Evolutionary conservation across 139 green algal genomes (phyloP), one percentile per base, ranked within the genome.

Genomic region (Klebsormidium nitens): DNA sequence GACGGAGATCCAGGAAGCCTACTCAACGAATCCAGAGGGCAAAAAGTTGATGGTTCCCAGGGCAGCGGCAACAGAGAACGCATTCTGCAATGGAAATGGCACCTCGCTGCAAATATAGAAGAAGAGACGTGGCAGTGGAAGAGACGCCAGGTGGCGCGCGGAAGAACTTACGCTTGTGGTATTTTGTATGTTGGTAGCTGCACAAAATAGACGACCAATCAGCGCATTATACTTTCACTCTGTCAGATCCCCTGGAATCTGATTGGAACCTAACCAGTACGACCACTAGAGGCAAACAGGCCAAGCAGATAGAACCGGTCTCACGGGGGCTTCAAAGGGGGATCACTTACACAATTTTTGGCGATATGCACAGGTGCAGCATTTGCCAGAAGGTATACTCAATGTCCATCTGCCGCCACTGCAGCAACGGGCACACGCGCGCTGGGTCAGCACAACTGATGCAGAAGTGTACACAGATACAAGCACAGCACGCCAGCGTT

Each of bases 331-430:
- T n/a, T n/a, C n/a, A n/a, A n/a, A n/a, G n/a, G n/a, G n/a, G n/a
- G n/a, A n/a, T n/a, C n/a, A n/a, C 40, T 59, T 61, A 96, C 85
- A 89, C 90, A 76, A 88, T 95, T 65, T 95, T 95, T 34, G 93
- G 93, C 2, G 91, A 89, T 2, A 90, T 77, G 74, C 86, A 90
- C 17, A 98, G 84, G 80, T 97, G 90, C 64, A 91, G 66, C 90
- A 98, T 97, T 32, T 95, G 80, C 93, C 93, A 98, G 29, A 96
- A 88, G 0, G 89, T 91, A 74, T 95, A 98, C 78, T 97, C 89
- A 2, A 95, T 83, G 59, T 97, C 92, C 78, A 86, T 83, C 37
- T 85, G 78, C 36, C 64, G 83, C 75, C 75, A 81, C 75, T 81
- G 72, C 61, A 34, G 23, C 32, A 50, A 26, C 11, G 42, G 42